A percentile compares a stretch with the other conserved stretches of the same genome.
phyloP scores from a whole-genome alignment of 2,329 filamentous ascomycete species.

The Parasarocladium wereldwijsianum region DNA sequence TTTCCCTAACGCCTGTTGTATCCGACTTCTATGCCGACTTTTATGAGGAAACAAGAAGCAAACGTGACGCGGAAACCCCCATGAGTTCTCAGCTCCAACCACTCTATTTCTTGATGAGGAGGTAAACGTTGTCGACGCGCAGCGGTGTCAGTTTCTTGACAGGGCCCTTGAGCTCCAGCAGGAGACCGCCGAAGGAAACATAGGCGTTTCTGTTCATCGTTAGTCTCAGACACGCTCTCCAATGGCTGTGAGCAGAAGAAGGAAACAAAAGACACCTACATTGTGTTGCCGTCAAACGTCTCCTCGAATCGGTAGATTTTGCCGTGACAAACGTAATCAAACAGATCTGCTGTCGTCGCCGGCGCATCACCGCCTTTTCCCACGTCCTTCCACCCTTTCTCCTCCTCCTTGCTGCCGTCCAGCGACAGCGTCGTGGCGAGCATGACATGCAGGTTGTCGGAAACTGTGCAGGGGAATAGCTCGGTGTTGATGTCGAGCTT shows the following conservation, averaged over 20 bases:
- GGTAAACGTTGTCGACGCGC: constrained; percentile 84
- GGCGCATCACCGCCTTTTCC: constrained; percentile 37
- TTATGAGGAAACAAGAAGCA: too few species aligned
- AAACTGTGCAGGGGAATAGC: constrained; percentile 62
- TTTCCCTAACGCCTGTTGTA: too few species aligned
- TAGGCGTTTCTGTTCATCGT: constrained; percentile 61
- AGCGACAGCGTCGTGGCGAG: constrained; percentile 75
- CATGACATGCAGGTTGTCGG: constrained; percentile 67
- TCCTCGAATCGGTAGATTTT: constrained; percentile 86
- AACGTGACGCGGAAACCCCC: too few species aligned
- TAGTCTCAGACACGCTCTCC: too few species aligned
- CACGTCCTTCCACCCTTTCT: constrained; percentile 69
- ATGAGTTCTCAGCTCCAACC: too few species aligned
- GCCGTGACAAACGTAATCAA: constrained; percentile 77
- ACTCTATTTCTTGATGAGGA: constrained; percentile 83
- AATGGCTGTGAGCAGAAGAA: constrained; percentile 7
- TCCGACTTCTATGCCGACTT: too few species aligned
- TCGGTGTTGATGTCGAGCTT: constrained; percentile 89
- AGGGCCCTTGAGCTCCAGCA: constrained; percentile 83
- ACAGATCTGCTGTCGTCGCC: constrained; percentile 58
- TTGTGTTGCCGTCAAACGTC: constrained; percentile 61
- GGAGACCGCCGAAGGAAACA: constrained; percentile 80
- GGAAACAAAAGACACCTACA: constrained; percentile 34
- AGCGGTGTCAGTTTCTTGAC: constrained; percentile 90
- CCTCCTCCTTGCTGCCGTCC: constrained; percentile 68